A percentile compares a stretch with the other conserved stretches of the same genome.
Evolutionary conservation across 169 alveolate genomes (phyloP).

Genomic region (Perkinsus olseni): DNA sequence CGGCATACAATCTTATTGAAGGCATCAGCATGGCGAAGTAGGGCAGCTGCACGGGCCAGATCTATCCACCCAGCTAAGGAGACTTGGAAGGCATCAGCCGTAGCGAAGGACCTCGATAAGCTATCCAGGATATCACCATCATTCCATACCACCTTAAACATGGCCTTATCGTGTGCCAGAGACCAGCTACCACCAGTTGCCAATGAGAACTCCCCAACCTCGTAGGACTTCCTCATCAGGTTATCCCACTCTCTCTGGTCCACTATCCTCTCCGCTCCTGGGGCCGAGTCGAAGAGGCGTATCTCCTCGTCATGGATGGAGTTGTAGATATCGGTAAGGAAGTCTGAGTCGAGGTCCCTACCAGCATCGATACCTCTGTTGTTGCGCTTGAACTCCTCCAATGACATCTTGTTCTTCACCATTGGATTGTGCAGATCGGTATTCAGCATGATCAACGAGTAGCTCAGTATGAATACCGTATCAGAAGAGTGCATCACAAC

Average conservation of each 20-base stretch:
- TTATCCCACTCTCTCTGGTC: background rate
- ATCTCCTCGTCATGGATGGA: conserved; percentile 51
- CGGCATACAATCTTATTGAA: conserved; percentile 8
- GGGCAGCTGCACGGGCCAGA: conserved; percentile 9
- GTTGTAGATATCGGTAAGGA: conserved; percentile 49
- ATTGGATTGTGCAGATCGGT: conserved; percentile 77
- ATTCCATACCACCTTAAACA: background rate
- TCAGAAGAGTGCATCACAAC: conserved; percentile 47
- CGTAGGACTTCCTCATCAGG: background rate
- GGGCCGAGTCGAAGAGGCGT: conserved; percentile 1
- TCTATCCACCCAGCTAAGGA: background rate
- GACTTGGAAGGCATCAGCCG: background rate
- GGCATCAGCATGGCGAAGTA: conserved; percentile 16
- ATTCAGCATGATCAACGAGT: conserved; percentile 78
- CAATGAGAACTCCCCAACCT: conserved; percentile 2
- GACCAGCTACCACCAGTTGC: background rate
- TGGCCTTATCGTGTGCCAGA: background rate
- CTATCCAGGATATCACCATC: background rate
- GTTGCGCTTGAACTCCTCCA: conserved; percentile 75
- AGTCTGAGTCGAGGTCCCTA: conserved; percentile 54
- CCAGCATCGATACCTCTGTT: conserved; percentile 78
- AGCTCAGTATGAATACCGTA: conserved; percentile 66
- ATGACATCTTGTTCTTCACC: conserved; percentile 68
- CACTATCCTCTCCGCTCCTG: background rate
- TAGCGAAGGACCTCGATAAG: background rate